phyloP scores from a whole-genome alignment of 768 basidiomycete species.

The Kondoa subrosea region DNA sequence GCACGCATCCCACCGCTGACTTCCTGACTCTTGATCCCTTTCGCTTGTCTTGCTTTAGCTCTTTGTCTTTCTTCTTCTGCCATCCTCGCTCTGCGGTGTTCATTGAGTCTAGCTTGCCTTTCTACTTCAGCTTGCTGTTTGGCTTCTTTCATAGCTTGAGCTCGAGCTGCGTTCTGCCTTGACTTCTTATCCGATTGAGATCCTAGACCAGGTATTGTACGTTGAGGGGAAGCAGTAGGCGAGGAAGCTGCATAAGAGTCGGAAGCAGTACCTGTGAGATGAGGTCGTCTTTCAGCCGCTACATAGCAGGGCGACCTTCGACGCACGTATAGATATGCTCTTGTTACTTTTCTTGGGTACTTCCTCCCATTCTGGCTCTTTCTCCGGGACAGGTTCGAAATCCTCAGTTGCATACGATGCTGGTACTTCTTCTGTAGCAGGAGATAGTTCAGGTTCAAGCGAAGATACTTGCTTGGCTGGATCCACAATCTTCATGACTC shows the following conservation, averaged over 20 bases:
- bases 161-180: slow-evolving; percentile 1
- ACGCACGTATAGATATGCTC: neutral
- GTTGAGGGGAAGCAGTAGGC: neutral
- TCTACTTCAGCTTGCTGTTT: slow-evolving; percentile 6
- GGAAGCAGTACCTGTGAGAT: neutral
- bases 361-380: slow-evolving; percentile 6
- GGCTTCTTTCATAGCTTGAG: neutral
- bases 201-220: slow-evolving; percentile 1
- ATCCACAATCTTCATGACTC: neutral
- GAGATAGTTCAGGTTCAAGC: neutral
- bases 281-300: neutral
- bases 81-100: neutral
- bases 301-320: neutral
- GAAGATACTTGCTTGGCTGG: no score
- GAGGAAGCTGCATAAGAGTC: neutral
- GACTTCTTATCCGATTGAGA: slow-evolving; percentile 7
- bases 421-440: neutral
- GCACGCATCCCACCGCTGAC: neutral
- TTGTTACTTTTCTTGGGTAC: neutral
- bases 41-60: neutral
- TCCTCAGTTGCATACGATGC: neutral
- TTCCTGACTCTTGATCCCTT: neutral
- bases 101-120: neutral
- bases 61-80: neutral
- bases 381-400: neutral